Conservation (phyloP, 306 rosid species). For the Cucurbita moschata region DNA sequence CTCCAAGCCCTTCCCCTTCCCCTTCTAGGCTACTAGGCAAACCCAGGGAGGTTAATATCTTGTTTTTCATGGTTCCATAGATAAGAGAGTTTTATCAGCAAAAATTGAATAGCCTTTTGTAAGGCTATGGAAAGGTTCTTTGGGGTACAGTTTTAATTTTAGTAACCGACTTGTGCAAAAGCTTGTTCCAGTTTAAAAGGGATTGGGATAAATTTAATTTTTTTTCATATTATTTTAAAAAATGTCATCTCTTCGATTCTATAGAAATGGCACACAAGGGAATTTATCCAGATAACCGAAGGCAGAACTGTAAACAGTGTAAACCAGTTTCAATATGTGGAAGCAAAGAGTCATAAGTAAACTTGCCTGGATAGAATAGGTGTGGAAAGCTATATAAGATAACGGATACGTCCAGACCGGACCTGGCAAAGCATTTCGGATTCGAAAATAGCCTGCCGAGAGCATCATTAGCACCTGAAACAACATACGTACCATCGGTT, state of each 20-base stretch:
- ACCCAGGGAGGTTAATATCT: background rate
- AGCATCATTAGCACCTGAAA: constrained; percentile 93
- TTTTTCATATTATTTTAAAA: background rate
- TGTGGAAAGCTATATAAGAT: constrained; percentile 81
- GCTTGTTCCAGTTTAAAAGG: background rate
- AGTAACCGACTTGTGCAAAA: background rate
- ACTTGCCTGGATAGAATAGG: constrained; percentile 85
- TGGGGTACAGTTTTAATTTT: background rate
- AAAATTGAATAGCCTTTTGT: background rate
- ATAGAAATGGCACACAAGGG: background rate
- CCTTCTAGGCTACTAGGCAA: too few species aligned
- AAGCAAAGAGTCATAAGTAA: background rate
- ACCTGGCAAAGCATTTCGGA: constrained; percentile 64
- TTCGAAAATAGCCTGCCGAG: constrained; percentile 84
- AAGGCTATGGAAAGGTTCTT: background rate
- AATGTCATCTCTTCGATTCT: background rate
- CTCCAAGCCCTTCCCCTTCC: too few species aligned
- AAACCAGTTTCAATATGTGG: background rate
- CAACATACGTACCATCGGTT: constrained; percentile 1
- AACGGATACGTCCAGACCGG: constrained; percentile 82
- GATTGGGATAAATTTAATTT: background rate
- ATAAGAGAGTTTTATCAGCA: background rate
- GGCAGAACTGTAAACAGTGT: background rate
- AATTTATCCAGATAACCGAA: background rate
- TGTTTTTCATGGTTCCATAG: background rate